phyloP scores from a whole-genome alignment of 192 early-diverging fungal genomes.

The Backusella macrospora region DNA sequence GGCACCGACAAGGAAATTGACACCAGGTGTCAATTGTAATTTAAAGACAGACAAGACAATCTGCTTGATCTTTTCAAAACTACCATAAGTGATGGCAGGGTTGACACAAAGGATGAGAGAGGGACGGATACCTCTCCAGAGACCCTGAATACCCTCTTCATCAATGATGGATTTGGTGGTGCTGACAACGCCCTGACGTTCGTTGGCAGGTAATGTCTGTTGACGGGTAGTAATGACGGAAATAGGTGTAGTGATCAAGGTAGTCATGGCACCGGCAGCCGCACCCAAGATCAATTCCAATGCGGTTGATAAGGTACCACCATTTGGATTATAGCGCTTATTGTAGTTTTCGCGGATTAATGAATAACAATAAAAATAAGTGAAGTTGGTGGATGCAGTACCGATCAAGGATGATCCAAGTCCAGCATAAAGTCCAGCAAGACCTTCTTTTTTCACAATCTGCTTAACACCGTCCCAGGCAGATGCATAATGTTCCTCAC shows the following conservation, averaged over 20 bases:
- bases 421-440: conserved; percentile 88
- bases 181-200: conserved; percentile 64
- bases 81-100: conserved; percentile 97
- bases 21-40: conserved; percentile 64
- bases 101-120: conserved; percentile 91
- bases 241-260: conserved; percentile 90
- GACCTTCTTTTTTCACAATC: conserved; percentile 83
- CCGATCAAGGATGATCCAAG: conserved; percentile 83
- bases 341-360: conserved; percentile 68
- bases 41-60: conserved; percentile 53
- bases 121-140: conserved; percentile 93
- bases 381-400: conserved; percentile 78
- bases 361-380: conserved; percentile 87
- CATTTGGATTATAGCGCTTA: conserved; percentile 40
- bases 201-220: conserved; percentile 73
- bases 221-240: conserved; percentile 95
- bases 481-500: conserved; percentile 60
- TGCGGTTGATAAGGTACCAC: conserved; percentile 72
- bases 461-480: conserved; percentile 80
- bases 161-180: conserved; percentile 71
- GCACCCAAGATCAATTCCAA: conserved; percentile 91
- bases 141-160: conserved; percentile 79
- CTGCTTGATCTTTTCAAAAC: conserved; percentile 84
- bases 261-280: conserved; percentile 85
- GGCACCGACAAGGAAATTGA: conserved; percentile 91